phyloP scores from a whole-genome alignment of 2,329 filamentous ascomycete species.

The Trichoderma oligosporum region DNA sequence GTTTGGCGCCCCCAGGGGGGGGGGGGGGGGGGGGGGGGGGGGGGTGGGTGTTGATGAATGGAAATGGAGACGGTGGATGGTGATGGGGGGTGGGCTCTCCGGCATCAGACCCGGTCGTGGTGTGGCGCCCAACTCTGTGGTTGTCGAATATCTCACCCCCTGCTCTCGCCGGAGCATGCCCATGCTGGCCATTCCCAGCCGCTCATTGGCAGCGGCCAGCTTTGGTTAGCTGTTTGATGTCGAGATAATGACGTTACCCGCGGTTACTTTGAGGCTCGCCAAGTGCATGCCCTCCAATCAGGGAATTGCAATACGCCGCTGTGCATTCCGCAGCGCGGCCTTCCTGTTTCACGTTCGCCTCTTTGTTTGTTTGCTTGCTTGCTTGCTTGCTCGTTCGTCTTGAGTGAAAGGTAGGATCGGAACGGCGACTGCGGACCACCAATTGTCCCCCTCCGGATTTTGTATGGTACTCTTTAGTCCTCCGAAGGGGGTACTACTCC shows the following conservation, averaged over 20 bases:
- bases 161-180: conserved; percentile 7
- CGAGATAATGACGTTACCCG: conserved; percentile 19
- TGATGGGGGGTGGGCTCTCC: conserved; percentile 13
- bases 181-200: conserved; percentile 11
- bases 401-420: not conserved
- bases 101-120: conserved; percentile 16
- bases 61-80: not conserved
- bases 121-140: conserved; percentile 19
- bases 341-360: conserved; percentile 12
- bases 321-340: conserved; percentile 6
- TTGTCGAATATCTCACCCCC: conserved; percentile 16
- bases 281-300: conserved; percentile 14
- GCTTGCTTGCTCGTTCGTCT: not conserved
- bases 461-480: not conserved
- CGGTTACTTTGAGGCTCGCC: conserved; percentile 8
- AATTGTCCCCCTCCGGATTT: too few species aligned
- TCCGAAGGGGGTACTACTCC: not conserved
- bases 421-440: not conserved
- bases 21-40: not conserved
- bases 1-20: conserved; percentile 1
- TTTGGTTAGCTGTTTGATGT: conserved; percentile 13
- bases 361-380: conserved; percentile 6
- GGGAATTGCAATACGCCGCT: not conserved
- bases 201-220: conserved; percentile 14
- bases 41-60: conserved; percentile 14